Percentiles rank a stretch among this genome's conserved stretches.
These are phyloP conservation scores for Hysterium pulicare DNA, from an alignment of 2,329 filamentous ascomycete species.

Conservation along the genomic window DNA sequence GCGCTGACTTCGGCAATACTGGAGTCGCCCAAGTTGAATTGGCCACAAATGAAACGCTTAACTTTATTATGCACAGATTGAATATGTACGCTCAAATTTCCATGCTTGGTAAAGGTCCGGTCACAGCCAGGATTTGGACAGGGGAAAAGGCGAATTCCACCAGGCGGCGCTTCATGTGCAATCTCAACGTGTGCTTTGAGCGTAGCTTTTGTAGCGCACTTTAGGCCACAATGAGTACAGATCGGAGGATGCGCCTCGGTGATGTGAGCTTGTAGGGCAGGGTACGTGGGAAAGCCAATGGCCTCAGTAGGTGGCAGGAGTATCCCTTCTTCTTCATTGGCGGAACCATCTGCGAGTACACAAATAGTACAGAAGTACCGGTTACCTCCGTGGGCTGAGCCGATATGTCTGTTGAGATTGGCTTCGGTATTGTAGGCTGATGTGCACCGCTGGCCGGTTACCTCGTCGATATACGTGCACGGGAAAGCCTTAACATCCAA, in stretches of 20 bases:
- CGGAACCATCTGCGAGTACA: slow-evolving; percentile 36
- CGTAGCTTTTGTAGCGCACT: slow-evolving; percentile 53
- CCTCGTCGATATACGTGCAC: slow-evolving; percentile 59
- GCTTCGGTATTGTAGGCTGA: slow-evolving; percentile 71
- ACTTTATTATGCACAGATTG: slow-evolving; percentile 72
- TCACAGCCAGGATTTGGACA: slow-evolving; percentile 68
- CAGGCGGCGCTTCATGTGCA: slow-evolving; percentile 55
- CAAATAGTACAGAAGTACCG: slow-evolving; percentile 79
- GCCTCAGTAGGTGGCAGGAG: slow-evolving; percentile 14
- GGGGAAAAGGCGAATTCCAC: slow-evolving; percentile 61
- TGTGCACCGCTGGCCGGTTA: slow-evolving; percentile 56
- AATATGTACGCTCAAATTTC: slow-evolving; percentile 80
- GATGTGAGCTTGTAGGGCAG: slow-evolving; percentile 70
- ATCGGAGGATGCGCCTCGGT: slow-evolving; percentile 66
- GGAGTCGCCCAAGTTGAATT: slow-evolving; percentile 58
- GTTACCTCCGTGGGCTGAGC: slow-evolving; percentile 65
- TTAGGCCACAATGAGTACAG: slow-evolving; percentile 71
- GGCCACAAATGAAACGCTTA: slow-evolving; percentile 73
- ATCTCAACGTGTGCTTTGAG: slow-evolving; percentile 71
- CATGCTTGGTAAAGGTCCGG: slow-evolving; percentile 75
- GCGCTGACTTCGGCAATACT: slow-evolving; percentile 51
- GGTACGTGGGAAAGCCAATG: slow-evolving; percentile 63
- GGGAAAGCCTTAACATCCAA: slow-evolving; percentile 67
- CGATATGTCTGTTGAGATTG: slow-evolving; percentile 68
- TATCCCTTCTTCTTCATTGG: slow-evolving; percentile 21